Evolutionary conservation across 805 yeast genomes (phyloP).

Genomic region (Kurtzmaniella fragi): DNA sequence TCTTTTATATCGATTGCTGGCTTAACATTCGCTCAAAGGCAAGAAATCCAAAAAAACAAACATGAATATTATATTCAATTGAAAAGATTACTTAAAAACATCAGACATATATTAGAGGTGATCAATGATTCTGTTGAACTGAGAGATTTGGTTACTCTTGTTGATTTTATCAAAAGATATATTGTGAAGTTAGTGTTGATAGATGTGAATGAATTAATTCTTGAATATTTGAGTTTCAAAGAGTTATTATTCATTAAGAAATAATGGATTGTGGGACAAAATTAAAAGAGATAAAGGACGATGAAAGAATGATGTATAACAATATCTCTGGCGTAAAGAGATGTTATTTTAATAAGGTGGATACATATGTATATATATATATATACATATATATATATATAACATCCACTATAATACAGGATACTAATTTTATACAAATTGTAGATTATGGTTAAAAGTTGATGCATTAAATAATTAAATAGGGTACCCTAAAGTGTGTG

Average conservation of each 20-base stretch:
- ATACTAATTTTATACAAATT: too few species aligned
- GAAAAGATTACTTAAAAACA: conserved; percentile 11
- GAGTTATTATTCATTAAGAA: conserved; percentile 2
- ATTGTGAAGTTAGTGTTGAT: conserved; percentile 33
- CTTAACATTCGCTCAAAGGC: conserved; percentile 15
- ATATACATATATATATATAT: too few species aligned
- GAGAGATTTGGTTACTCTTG: conserved; percentile 18
- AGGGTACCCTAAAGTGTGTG: too few species aligned
- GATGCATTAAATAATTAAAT: too few species aligned
- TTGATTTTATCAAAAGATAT: conserved; percentile 31
- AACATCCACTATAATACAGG: too few species aligned
- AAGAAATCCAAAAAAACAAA: conserved; percentile 28
- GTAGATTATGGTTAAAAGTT: too few species aligned
- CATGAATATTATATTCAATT: conserved; percentile 31
- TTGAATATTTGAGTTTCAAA: conserved; percentile 2
- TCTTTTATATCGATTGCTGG: conserved; percentile 5
- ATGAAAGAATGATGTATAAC: too few species aligned
- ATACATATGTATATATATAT: too few species aligned
- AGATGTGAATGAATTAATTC: conserved; percentile 16
- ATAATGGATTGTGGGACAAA: not conserved
- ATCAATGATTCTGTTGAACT: conserved; percentile 7
- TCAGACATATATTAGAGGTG: conserved; percentile 10
- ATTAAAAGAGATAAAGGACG: too few species aligned
- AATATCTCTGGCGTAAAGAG: too few species aligned
- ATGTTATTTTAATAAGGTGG: too few species aligned